Evolutionary conservation across 345 rosid genomes (phyloP).

Genomic region (Gossypium arboreum): DNA sequence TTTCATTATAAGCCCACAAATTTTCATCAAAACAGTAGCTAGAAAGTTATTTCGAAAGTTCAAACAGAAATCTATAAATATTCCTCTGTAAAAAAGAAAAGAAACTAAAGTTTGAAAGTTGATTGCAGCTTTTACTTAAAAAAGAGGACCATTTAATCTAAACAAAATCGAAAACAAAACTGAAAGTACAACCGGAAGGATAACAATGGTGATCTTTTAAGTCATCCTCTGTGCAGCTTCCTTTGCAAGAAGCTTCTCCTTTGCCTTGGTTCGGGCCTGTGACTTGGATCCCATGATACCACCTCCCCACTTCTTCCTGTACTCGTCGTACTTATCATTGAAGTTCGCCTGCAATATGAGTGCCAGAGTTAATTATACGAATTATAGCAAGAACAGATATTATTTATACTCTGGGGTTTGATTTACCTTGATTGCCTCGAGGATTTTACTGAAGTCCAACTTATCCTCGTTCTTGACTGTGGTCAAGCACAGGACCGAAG

Average conservation of each 20-base stretch:
- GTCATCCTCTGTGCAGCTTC: slow-evolving; percentile 71
- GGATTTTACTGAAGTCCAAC: slow-evolving; percentile 65
- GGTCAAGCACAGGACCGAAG: slow-evolving; percentile 50
- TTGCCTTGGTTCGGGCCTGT: slow-evolving; percentile 67
- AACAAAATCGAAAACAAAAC: not conserved
- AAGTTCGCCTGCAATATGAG: slow-evolving; percentile 48
- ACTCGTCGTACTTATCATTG: slow-evolving; percentile 73
- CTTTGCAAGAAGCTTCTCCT: slow-evolving; percentile 61
- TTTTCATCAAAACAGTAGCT: not conserved
- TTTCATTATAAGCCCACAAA: too few relatives aligned
- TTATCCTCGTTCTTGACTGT: slow-evolving; percentile 81
- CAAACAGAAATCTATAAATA: not conserved
- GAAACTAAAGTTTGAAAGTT: not conserved
- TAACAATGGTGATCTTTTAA: slow-evolving; percentile 13
- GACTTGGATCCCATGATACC: slow-evolving; percentile 85
- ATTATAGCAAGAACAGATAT: not conserved
- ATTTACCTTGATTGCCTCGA: slow-evolving; percentile 76
- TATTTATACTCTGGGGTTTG: not conserved
- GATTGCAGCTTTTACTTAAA: not conserved
- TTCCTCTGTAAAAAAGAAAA: too few relatives aligned
- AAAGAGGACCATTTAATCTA: not conserved
- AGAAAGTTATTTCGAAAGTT: not conserved
- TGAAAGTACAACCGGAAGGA: not conserved
- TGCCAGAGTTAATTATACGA: not conserved
- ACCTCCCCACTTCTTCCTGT: slow-evolving; percentile 84